Conservation (phyloP, 2,329 filamentous ascomycete species). For the Beauveria medogensis region DNA sequence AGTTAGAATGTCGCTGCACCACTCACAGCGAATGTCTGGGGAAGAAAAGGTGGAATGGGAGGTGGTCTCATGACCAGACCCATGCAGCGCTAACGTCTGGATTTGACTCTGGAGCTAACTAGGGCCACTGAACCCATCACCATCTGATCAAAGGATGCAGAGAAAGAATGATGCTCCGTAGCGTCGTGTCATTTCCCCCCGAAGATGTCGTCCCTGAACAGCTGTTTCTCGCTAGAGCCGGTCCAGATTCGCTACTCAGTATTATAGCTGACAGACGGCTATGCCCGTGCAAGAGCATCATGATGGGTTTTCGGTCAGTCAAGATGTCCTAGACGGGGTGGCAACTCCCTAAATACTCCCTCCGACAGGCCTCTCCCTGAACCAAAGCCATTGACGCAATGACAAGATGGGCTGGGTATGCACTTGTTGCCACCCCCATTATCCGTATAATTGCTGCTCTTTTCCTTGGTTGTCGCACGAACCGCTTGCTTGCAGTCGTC, state of each 20-base stretch:
- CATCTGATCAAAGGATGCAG: conserved; percentile 6
- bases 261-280: background rate
- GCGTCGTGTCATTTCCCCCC: background rate
- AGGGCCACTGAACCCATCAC: conserved; percentile 10
- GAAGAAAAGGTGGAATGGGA: conserved; percentile 16
- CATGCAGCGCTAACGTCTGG: conserved; percentile 20
- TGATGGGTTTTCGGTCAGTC: no score
- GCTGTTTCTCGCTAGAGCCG: background rate
- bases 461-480: background rate
- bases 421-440: conserved; percentile 2
- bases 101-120: conserved; percentile 10
- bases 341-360: background rate
- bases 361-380: background rate
- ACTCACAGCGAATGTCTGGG: conserved; percentile 2
- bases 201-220: background rate
- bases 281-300: background rate
- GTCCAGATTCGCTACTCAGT: background rate
- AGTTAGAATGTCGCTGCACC: conserved; percentile 7
- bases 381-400: conserved; percentile 4
- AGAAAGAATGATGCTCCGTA: background rate
- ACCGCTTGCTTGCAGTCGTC: background rate
- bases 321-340: no score
- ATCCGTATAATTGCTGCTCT: background rate
- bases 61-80: conserved; percentile 24
- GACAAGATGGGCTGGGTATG: background rate